These are phyloP conservation scores for Pseudogymnoascus sp. DNA, from an alignment of 2,329 filamentous ascomycete species.

Conservation along the genomic window DNA sequence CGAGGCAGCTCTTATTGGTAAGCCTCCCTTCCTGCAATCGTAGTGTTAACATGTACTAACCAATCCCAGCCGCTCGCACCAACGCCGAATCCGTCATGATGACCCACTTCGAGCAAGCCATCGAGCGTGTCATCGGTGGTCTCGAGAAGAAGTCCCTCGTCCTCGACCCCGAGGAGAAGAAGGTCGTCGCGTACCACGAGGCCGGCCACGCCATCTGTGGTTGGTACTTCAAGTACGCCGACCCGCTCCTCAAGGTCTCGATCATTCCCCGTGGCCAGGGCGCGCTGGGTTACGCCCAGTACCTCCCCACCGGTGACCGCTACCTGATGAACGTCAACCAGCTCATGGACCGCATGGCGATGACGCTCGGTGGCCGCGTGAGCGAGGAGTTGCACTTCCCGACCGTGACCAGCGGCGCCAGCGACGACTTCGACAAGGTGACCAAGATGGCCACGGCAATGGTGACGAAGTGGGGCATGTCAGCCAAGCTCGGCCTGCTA, in stretches of 20 bases:
- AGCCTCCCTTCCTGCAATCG: constrained; percentile 27
- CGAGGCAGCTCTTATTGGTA: constrained; percentile 92
- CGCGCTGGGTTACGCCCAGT: constrained; percentile 91
- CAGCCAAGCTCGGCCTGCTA: constrained; percentile 81
- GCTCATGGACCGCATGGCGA: constrained; percentile 98
- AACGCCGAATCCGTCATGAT: constrained; percentile 76
- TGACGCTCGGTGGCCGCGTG: constrained; percentile 93
- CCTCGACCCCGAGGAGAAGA: constrained; percentile 87
- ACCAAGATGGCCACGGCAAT: constrained; percentile 92
- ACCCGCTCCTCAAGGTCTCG: constrained; percentile 93
- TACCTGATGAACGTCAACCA: constrained; percentile 95
- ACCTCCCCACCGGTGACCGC: constrained; percentile 81
- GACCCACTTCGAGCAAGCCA: constrained; percentile 91
- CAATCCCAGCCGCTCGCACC: constrained; percentile 62
- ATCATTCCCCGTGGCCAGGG: constrained; percentile 96
- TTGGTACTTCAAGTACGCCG: constrained; percentile 95
- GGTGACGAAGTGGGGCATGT: constrained; percentile 99
- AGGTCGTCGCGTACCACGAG: constrained; percentile 94
- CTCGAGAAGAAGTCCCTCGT: constrained; percentile 96
- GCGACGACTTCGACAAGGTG: constrained; percentile 97
- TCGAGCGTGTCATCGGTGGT: constrained; percentile 92
- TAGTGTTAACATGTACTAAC: constrained; percentile 31
- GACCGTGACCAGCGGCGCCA: constrained; percentile 88
- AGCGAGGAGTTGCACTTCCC: constrained; percentile 96
- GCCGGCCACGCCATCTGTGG: constrained; percentile 97